Conservation (phyloP, 2,329 filamentous ascomycete species). For the Sclerotinia nivalis region DNA sequence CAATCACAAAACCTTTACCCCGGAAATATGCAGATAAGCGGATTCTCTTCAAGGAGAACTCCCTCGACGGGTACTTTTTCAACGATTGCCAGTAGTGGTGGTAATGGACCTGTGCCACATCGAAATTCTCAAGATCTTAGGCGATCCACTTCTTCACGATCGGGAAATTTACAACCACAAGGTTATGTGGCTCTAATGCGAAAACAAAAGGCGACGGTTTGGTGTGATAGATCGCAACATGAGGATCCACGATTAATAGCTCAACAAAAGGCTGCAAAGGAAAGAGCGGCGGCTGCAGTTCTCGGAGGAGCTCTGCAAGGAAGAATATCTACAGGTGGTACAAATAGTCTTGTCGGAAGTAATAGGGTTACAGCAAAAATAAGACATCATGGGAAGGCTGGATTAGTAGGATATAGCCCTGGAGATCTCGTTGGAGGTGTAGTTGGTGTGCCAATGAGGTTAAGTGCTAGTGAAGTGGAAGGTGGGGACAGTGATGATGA, state of each 20-base stretch:
- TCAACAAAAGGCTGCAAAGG: conserved; percentile 83
- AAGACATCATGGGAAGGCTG: conserved; percentile 79
- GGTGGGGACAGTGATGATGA: conserved; percentile 82
- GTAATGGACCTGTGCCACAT: conserved; percentile 50
- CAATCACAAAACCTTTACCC: not conserved
- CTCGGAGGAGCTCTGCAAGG: conserved; percentile 54
- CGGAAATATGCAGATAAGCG: conserved; percentile 36
- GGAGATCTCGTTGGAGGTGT: conserved; percentile 67
- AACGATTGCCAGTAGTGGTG: conserved; percentile 60
- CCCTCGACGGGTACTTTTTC: conserved; percentile 70
- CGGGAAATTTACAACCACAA: conserved; percentile 53
- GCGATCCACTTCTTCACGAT: conserved; percentile 80
- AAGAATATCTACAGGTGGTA: conserved; percentile 44
- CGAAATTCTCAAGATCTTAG: conserved; percentile 63
- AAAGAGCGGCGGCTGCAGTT: conserved; percentile 81
- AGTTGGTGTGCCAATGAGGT: conserved; percentile 81
- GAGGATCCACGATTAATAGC: conserved; percentile 84
- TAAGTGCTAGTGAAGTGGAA: conserved; percentile 95
- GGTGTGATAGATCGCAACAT: conserved; percentile 92
- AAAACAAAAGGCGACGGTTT: conserved; percentile 96
- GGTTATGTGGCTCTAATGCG: conserved; percentile 95
- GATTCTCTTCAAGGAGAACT: conserved; percentile 53
- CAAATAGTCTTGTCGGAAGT: conserved; percentile 42
- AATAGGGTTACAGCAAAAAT: conserved; percentile 79
- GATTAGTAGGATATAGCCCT: conserved; percentile 73